Base-by-base conservation (phyloP, 179 eudicot species). In the Vitellaria paradoxa region DNA sequence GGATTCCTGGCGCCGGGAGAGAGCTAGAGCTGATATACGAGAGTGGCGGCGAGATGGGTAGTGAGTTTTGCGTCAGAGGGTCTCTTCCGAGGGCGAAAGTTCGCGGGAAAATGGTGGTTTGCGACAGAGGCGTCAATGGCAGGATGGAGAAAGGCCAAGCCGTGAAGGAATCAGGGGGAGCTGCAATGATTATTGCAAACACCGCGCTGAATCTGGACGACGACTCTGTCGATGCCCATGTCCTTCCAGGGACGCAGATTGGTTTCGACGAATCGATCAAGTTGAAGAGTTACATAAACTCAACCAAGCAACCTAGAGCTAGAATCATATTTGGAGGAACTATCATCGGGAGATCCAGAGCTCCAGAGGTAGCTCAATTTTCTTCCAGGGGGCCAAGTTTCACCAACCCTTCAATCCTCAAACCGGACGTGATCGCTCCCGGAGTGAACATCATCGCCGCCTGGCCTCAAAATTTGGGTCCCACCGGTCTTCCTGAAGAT, bases 401-500 rank as follows among this genome's bases (percentile, higher is more conserved):
- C 75, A 88, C 84, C 20, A 89, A 92, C 84, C 97, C 98, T 42
- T 80, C 87, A 23, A 84, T 94, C 40, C 89, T 92, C 71, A 94
- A 94, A 82, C 98, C 97, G 3, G 97, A 89, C 65, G 77, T 94
- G 79, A 57, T 57, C n/a, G 62, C 62, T 57, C 62, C 62, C 0
- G 62, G 62, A 15, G 62, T 57, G 15, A 57, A 94, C 77, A 94
- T 94, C 13, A 89, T 92, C 20, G 98, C 97, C 0, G 96, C 97
- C n/a, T 94, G 98, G 98, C 97, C 98, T 7, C 97, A 92, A 70
- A 92, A 90, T 81, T 68, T 94, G 56, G 97, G 98, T 21, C 98
- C 97, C 24, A 78, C 89, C 3, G 93, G 88, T 50, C 92, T 94
- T 84, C 87, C 87, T 0, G 92, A 82, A 68, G 98, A 94, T 87